These are phyloP conservation scores for Xylaria cubensis DNA, from an alignment of 495 filamentous ascomycete species.

Conservation along the genomic window DNA sequence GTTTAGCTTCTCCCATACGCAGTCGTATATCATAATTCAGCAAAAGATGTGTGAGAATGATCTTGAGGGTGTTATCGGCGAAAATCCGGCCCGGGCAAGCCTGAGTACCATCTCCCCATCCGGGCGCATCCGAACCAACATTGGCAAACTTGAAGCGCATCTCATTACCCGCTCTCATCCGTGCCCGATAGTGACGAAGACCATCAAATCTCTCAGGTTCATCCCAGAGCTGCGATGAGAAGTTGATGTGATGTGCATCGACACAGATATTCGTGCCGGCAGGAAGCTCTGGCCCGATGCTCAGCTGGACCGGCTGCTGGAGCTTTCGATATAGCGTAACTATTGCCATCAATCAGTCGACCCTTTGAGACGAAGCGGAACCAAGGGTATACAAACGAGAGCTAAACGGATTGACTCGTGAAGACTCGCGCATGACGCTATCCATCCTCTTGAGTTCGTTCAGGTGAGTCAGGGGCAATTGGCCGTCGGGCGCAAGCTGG, in stretches of 20 bases:
- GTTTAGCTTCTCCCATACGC: not conserved
- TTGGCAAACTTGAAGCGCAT: not conserved
- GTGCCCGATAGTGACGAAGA: not conserved
- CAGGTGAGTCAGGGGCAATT: not conserved
- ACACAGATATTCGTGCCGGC: not conserved
- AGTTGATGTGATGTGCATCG: not conserved
- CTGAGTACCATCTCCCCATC: not conserved
- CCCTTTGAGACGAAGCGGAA: not conserved
- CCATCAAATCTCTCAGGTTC: not conserved
- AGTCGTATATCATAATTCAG: not conserved
- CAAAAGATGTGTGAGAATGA: not conserved
- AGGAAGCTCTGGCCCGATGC: not conserved
- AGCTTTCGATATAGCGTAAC: not conserved
- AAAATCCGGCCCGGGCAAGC: not conserved
- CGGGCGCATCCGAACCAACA: not conserved
- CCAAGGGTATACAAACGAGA: not conserved
- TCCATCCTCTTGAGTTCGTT: conserved; percentile 2
- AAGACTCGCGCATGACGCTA: conserved; percentile 5
- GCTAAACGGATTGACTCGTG: not conserved
- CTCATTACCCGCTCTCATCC: not conserved
- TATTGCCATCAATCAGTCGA: not conserved
- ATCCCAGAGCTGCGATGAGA: not conserved
- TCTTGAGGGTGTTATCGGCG: not conserved
- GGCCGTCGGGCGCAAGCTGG: not conserved
- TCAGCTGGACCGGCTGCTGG: not conserved